Evolutionary conservation across 306 rosid species (phyloP), one percentile per base, ranked within the genome.

Genomic region (Vigna trinervia): DNA sequence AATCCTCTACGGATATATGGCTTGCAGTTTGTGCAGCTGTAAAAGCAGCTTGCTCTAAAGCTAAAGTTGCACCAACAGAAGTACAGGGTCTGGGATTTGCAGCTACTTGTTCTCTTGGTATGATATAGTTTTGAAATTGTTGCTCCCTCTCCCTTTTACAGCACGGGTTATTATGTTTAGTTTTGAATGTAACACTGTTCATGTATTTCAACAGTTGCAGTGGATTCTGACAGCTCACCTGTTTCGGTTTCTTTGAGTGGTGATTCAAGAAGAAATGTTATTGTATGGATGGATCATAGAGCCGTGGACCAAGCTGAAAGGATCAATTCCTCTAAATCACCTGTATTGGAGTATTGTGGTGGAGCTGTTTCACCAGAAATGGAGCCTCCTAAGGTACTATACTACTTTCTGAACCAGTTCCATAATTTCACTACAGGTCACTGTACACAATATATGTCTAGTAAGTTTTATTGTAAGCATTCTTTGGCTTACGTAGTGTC

Each of bases 271-370:
- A 95, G 98, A 78, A 95, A 92, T 79, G 85, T 95, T 66, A 87
- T 95, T 68, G 98, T 95, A 46, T 95, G 98, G 98, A 92, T 95
- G 98, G 98, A 95, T 83, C 98, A 92, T 74, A 90, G 97, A 86
- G 98, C 98, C 43, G 93, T 92, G 39, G 87, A 90, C 68, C 98
- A 95, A 88, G 93, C 97, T 58, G 93, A 89, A 78, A 90, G 93
- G 84, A 95, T 95, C 76, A 95, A 92, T 85, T 87, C 92, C 60
- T 2, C 60, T 73, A 88, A 95, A 46, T 95, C 97, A 64, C 89
- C 97, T 47, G 97, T 89, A 58, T 72, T 95, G 71, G 89, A 92
- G 84, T 95, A 95, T 70, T 89, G 97, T 84, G 98, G 98, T 53
- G 98, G 98, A 80, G 87, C 89, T 74, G 87, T 95, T 85, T 95